A percentile compares a stretch with the other conserved stretches of the same genome.
These are phyloP conservation scores for Albizia julibrissin DNA, from an alignment of 306 rosid genomes.

Conservation along the genomic window DNA sequence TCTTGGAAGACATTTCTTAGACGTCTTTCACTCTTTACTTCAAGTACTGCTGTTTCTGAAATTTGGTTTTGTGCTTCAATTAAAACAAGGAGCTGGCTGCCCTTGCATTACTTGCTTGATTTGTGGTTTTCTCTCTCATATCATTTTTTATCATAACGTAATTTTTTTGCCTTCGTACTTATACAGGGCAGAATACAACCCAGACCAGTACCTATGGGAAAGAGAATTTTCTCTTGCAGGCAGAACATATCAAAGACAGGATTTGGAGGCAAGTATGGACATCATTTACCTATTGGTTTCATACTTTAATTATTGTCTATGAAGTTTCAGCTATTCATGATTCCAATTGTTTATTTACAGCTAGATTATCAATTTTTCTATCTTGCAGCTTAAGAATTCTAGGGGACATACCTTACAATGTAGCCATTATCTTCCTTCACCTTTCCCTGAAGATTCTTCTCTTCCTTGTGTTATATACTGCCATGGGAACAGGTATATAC, in stretches of 20 bases:
- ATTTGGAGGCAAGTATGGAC: constrained; percentile 98
- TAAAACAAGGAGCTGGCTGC: constrained; percentile 22
- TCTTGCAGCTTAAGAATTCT: constrained; percentile 82
- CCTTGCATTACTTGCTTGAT: constrained; percentile 17
- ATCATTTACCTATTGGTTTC: constrained; percentile 36
- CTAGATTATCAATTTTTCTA: constrained; percentile 33
- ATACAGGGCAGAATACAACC: constrained; percentile 90
- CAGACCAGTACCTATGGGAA: constrained; percentile 96
- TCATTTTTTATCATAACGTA: constrained; percentile 19
- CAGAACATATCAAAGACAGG: constrained; percentile 79
- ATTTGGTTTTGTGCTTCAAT: not conserved
- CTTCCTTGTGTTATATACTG: constrained; percentile 97
- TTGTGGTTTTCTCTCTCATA: constrained; percentile 21
- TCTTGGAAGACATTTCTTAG: constrained; percentile 18
- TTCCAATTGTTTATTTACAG: constrained; percentile 29
- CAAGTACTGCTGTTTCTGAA: not conserved
- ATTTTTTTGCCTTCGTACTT: constrained; percentile 26
- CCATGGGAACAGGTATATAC: constrained; percentile 92
- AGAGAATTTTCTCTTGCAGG: constrained; percentile 84
- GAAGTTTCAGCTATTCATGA: constrained; percentile 24
- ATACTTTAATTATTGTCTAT: constrained; percentile 12
- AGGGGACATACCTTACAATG: constrained; percentile 82
- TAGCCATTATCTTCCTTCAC: constrained; percentile 88
- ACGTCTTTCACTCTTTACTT: constrained; percentile 6
- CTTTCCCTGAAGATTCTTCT: constrained; percentile 68